These are phyloP conservation scores for Termitomyces sp. DNA, from an alignment of 768 basidiomycete species.

Conservation along the genomic window DNA sequence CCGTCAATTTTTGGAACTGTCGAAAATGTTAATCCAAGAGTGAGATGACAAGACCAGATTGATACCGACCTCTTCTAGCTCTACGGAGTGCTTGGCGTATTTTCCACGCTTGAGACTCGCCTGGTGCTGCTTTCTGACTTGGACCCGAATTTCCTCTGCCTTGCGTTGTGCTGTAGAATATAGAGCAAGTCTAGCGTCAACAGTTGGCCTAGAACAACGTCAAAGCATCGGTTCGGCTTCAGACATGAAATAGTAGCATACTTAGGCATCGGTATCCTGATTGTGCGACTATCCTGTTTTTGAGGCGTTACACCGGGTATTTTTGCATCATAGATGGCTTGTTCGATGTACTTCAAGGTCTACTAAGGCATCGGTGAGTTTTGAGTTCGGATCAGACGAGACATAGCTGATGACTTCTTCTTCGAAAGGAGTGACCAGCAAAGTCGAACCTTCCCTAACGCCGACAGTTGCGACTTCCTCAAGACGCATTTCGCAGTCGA, in stretches of 20 bases:
- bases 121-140: constrained; percentile 68
- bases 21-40: neutral
- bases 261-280: constrained; percentile 81
- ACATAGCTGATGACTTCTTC: constrained; percentile 53
- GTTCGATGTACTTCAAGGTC: constrained; percentile 73
- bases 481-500: constrained; percentile 35
- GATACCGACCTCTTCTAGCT: constrained; percentile 59
- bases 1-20: constrained; percentile 73
- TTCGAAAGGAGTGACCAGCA: constrained; percentile 75
- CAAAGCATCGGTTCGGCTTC: neutral
- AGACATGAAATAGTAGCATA: constrained; percentile 22
- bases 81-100: constrained; percentile 62
- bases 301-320: constrained; percentile 72
- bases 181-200: constrained; percentile 60
- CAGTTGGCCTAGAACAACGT: constrained; percentile 53
- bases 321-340: constrained; percentile 70
- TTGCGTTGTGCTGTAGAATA: constrained; percentile 51
- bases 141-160: constrained; percentile 72
- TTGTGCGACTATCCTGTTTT: constrained; percentile 59
- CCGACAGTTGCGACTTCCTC: constrained; percentile 80
- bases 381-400: neutral
- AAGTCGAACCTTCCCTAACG: constrained; percentile 67
- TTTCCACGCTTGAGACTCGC: constrained; percentile 63
- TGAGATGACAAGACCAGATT: neutral
- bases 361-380: constrained; percentile 34